phyloP scores from a whole-genome alignment of 2,329 filamentous ascomycete genomes.

The Aquanectria penicillioides region DNA sequence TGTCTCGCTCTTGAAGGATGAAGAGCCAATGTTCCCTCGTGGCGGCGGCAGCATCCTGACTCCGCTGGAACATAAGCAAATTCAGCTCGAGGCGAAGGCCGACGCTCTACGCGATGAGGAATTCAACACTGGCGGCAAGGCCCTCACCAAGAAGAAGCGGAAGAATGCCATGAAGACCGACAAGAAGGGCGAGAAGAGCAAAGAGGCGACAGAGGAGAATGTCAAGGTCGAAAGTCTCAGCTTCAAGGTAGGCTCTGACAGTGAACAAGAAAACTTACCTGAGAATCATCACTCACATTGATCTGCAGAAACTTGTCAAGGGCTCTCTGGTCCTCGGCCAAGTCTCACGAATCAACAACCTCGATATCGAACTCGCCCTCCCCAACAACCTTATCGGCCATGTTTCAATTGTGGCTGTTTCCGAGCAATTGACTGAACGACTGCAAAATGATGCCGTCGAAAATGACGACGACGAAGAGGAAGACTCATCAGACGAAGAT shows the following conservation, averaged over 20 bases:
- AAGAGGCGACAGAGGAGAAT: constrained; percentile 56
- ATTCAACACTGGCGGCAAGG: constrained; percentile 60
- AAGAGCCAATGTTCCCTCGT: constrained; percentile 91
- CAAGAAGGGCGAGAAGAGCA: constrained; percentile 61
- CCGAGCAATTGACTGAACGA: constrained; percentile 78
- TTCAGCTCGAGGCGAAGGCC: constrained; percentile 89
- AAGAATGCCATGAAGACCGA: constrained; percentile 63
- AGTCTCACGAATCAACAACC: constrained; percentile 80
- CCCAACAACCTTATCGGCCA: constrained; percentile 95
- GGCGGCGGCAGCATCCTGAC: constrained; percentile 92
- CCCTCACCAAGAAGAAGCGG: constrained; percentile 63
- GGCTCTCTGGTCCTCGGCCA: constrained; percentile 91
- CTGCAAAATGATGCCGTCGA: constrained; percentile 74
- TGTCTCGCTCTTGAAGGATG: constrained; percentile 70
- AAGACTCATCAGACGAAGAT: constrained; percentile 57
- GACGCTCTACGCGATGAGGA: constrained; percentile 92
- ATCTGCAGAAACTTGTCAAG: constrained; percentile 78
- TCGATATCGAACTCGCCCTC: constrained; percentile 83
- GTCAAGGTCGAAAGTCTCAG: constrained; percentile 87
- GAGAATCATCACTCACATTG: too few species aligned
- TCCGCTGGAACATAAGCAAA: constrained; percentile 95
- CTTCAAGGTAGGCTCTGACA: constrained; percentile 93
- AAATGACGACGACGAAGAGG: constrained; percentile 63
- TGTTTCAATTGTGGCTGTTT: constrained; percentile 92
- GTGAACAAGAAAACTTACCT: too few species aligned